A percentile compares a stretch with the other conserved stretches of the same genome.
phyloP scores from a whole-genome alignment of 2,329 filamentous ascomycete species.

The Epicoccum nigrum region DNA sequence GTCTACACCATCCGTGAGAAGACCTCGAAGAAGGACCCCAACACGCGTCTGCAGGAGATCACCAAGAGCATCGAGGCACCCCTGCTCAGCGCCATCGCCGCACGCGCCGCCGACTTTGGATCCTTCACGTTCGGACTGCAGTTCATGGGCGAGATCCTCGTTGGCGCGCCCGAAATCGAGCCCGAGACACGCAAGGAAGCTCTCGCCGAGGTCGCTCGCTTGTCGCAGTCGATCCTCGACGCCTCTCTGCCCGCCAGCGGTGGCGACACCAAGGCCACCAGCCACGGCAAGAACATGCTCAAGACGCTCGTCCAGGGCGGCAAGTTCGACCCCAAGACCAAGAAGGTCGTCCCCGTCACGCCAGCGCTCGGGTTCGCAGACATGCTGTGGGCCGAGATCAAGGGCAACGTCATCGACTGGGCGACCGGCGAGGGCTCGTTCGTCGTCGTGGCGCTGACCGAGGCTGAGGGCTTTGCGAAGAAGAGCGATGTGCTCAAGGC shows the following conservation, averaged over 20 bases:
- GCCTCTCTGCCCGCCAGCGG: constrained; percentile 41
- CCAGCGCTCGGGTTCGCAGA: constrained; percentile 82
- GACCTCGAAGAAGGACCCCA: constrained; percentile 92
- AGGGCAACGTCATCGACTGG: constrained; percentile 78
- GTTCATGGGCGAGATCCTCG: constrained; percentile 80
- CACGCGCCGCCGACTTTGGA: constrained; percentile 71
- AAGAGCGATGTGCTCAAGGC: constrained; percentile 70
- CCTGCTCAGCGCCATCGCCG: constrained; percentile 74
- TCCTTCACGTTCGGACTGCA: constrained; percentile 84
- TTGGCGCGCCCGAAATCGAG: constrained; percentile 78
- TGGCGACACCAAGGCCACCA: constrained; percentile 55
- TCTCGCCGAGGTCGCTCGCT: constrained; percentile 66
- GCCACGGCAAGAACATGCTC: constrained; percentile 79
- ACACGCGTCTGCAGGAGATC: constrained; percentile 76
- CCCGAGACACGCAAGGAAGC: constrained; percentile 59
- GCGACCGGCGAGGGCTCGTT: constrained; percentile 86
- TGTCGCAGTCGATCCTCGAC: constrained; percentile 45
- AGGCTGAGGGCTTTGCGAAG: constrained; percentile 71
- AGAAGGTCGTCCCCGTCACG: constrained; percentile 71
- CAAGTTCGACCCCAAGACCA: constrained; percentile 76
- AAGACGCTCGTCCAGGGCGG: constrained; percentile 91
- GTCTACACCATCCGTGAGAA: constrained; percentile 77
- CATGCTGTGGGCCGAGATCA: constrained; percentile 80
- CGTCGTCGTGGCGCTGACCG: constrained; percentile 80
- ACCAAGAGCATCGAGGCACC: constrained; percentile 74